These are phyloP conservation scores for Lophiotrema nucula DNA, from an alignment of 495 filamentous ascomycete genomes.

Conservation along the genomic window DNA sequence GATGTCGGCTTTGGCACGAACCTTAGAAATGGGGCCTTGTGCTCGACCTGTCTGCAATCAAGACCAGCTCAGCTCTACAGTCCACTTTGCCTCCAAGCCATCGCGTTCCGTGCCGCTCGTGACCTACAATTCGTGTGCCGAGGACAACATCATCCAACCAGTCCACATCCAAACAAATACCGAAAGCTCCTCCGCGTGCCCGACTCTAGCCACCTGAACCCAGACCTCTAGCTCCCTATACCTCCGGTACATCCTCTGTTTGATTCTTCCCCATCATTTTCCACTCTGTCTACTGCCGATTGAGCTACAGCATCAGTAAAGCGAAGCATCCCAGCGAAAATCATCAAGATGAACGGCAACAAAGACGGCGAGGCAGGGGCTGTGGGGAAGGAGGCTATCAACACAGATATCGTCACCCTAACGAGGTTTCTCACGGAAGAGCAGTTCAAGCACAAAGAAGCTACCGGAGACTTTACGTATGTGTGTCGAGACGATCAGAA, in stretches of 20 bases:
- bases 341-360: slow-evolving; percentile 40
- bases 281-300: not conserved
- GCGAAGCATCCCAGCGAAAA: too few relatives aligned
- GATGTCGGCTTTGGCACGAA: too few relatives aligned
- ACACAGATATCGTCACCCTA: slow-evolving; percentile 93
- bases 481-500: slow-evolving; percentile 34
- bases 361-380: slow-evolving; percentile 41
- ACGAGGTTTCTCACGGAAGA: slow-evolving; percentile 95
- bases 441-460: slow-evolving; percentile 87
- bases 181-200: slow-evolving; percentile 33
- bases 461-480: slow-evolving; percentile 97
- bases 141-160: slow-evolving; percentile 31
- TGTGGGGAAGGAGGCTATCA: slow-evolving; percentile 70
- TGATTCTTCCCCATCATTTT: not conserved
- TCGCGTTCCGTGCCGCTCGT: slow-evolving; percentile 16
- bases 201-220: slow-evolving; percentile 35
- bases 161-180: slow-evolving; percentile 26
- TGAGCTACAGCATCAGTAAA: not conserved
- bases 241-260: slow-evolving; percentile 8
- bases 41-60: too few relatives aligned
- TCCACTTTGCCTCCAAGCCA: slow-evolving; percentile 7
- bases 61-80: not conserved
- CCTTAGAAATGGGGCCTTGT: too few relatives aligned
- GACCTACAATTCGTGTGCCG: slow-evolving; percentile 29
- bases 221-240: slow-evolving; percentile 14